Base-by-base conservation (phyloP, 495 filamentous ascomycete species). In the Trichoderma erinaceum region DNA sequence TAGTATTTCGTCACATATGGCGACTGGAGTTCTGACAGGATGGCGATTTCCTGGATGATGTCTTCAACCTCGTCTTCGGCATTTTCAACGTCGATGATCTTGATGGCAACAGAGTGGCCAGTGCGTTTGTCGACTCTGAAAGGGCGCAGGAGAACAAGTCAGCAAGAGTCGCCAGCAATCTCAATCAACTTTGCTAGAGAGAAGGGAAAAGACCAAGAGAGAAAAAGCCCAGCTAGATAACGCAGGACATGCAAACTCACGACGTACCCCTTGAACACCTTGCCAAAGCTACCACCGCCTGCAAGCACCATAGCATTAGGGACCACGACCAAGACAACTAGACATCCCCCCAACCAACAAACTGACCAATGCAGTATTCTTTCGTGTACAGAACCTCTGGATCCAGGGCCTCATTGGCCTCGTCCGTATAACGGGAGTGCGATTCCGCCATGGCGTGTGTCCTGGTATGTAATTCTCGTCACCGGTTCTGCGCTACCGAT, bases 21-120 rank as follows among this genome's bases (percentile, higher is more conserved):
- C 32, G 93, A 97, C 74, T 92, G 89, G 65, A 97, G 88, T 78
- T 94, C 95, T 15, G 94, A 96, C 64, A 99, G 82, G 70, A 99
- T 97, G 41, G 92, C 89, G 71, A 99, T 98, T 77, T 99, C 95
- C 73, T 97, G 92, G 73, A 98, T 97, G 73, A 99, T 98, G 78
- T 99, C 95, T 77, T 96, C 92, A 63, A 99, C 95, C 76, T 99
- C 95, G 73, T 99, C 95, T 78, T 97, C 95, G 73, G 93, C 95
- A 76, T 92, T 95, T 77, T 99, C 95, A 70, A 99, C 93, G 73
- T 99, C 95, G 75, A 99, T 97, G 70, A 97, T 84, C 75, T 97
- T 99, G 80, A 96, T 97, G 25, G 93, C 93, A 15, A 97, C 92
- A 15, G 91, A 86, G 75, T 92, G 88, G 61, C 92, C 92, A 15